Base-by-base conservation (phyloP, 495 filamentous ascomycete species). In the Hypoxylon lenormandii region DNA sequence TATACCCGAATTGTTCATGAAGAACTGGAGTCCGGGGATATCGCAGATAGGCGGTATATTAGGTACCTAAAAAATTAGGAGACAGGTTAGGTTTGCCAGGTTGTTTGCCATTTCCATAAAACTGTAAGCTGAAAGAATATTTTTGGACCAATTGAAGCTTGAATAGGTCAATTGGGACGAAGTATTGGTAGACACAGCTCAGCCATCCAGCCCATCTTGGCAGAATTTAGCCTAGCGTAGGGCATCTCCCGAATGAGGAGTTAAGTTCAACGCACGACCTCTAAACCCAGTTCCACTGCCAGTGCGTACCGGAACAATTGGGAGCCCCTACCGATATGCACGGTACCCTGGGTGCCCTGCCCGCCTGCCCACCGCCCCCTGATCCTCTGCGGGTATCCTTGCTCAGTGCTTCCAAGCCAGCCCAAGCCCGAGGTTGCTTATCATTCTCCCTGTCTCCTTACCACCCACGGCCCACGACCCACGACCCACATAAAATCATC, bases 401-500 rank as follows among this genome's bases (percentile, higher is more conserved):
- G 30, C 10, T 33, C 30, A 8, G 30, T 33, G 10, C 30, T 7
- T 33, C 23, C 5, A 26, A 26, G 2, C 2, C 5, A 26, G 23
- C 10, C 2, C 30, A 33, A 33, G 30, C 30, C 30, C 30, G 30
- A 33, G 40, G 10, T 40, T 64, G n/a, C 66, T 69, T 64, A 69
- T 69, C 66, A 37, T 43, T 4, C 22, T 37, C 30, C 30, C 10
- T 33, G 49, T 4, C 22, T 37, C 30, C 30, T 33, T 33, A 33
- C 26, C 3, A 28, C 7, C 26, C 26, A 28, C 26, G 3, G 7
- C 26, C 26, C 7, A 28, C 26, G 16, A 18, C 50, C 28, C 64
- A 49, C 46, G 63, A 49, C 63, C 65, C 61, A 66, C 68, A 65
- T 63, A 75, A 71, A 75, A 66, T 67, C 63, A 72, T 66, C 64